These are phyloP conservation scores for Psidium guajava DNA, from an alignment of 345 rosid species.

Conservation along the genomic window DNA sequence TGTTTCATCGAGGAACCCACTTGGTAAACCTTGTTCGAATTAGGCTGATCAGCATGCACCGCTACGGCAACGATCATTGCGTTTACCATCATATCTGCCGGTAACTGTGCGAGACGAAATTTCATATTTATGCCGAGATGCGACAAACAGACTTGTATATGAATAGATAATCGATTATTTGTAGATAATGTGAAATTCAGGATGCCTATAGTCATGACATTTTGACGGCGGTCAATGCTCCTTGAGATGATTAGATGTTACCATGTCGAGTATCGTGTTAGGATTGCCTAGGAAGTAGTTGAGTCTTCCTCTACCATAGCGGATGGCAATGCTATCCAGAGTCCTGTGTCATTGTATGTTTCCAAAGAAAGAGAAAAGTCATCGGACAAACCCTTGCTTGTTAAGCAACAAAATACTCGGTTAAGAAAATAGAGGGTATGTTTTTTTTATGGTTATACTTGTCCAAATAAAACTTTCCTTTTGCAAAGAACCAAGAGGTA, in stretches of 20 bases:
- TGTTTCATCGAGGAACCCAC: conserved; percentile 21
- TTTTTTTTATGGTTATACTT: neutral
- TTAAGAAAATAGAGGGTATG: neutral
- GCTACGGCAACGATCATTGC: conserved; percentile 11
- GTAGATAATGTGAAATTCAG: neutral
- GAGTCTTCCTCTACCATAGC: conserved; percentile 26
- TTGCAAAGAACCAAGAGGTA: neutral
- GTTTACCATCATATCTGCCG: conserved; percentile 27
- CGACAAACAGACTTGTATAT: neutral
- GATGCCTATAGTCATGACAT: neutral
- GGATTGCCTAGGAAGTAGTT: conserved; percentile 18
- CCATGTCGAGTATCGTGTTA: conserved; percentile 19
- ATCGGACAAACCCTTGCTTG: neutral
- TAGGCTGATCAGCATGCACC: neutral
- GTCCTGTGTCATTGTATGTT: conserved; percentile 6
- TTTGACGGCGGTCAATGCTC: neutral
- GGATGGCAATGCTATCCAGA: conserved; percentile 19
- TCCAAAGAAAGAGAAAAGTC: neutral
- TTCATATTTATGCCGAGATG: neutral
- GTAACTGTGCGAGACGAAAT: conserved; percentile 3
- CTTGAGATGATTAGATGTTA: neutral
- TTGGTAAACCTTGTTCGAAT: conserved; percentile 7
- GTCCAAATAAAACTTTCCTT: neutral
- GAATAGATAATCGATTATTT: neutral
- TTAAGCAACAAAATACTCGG: neutral